phyloP scores from a whole-genome alignment of 2,329 filamentous ascomycete species.

The Akanthomyces uredinophilus region DNA sequence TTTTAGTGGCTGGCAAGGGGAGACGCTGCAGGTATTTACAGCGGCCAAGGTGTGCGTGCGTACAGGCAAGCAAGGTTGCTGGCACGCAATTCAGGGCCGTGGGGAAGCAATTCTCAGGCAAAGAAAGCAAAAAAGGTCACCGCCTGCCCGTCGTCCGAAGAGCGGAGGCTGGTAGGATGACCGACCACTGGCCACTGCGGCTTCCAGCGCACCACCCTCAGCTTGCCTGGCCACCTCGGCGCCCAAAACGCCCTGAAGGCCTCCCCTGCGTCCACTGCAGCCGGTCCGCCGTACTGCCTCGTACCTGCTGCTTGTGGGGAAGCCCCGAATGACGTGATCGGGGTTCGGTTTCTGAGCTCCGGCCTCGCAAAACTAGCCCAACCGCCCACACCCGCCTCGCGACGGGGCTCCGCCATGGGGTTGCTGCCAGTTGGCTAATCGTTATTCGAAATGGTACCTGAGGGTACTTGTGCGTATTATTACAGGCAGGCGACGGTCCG shows the following conservation, averaged over 20 bases:
- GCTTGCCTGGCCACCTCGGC: too few species aligned
- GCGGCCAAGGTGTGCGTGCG: neutral
- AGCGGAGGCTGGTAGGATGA: neutral
- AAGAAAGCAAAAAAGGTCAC: neutral
- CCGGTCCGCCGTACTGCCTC: neutral
- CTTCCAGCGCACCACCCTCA: neutral
- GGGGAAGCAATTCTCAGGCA: neutral
- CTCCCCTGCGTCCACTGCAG: neutral
- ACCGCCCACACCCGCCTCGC: too few species aligned
- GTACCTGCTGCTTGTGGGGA: conserved; percentile 4
- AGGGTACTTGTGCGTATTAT: neutral
- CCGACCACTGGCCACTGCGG: neutral
- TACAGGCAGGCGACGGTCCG: neutral
- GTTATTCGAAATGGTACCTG: neutral
- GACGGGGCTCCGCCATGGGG: neutral
- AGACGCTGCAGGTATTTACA: neutral
- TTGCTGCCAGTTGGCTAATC: neutral
- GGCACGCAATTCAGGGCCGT: conserved; percentile 8
- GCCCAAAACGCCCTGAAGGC: neutral
- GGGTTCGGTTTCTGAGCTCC: conserved; percentile 11
- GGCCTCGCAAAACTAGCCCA: neutral
- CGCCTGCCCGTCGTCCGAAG: neutral
- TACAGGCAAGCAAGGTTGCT: conserved; percentile 1
- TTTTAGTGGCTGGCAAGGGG: neutral
- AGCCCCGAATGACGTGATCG: conserved; percentile 12